Conservation (phyloP, 805 yeast genomes). For the Blastobotrys parvus region DNA sequence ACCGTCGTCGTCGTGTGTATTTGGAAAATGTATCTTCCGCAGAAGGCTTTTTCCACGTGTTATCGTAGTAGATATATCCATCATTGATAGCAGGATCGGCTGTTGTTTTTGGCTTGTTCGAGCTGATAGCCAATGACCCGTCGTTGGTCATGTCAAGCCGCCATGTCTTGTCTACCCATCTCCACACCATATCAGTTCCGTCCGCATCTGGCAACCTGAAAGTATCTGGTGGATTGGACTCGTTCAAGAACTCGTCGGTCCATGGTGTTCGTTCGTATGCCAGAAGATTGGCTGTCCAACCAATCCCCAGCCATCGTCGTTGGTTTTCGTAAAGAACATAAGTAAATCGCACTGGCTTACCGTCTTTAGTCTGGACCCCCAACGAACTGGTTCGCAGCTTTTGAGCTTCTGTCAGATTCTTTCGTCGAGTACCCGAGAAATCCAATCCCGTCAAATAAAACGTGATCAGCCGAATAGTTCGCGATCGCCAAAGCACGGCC, state of each 20-base stretch:
- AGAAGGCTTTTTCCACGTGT: constrained; percentile 87
- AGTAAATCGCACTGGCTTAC: constrained; percentile 67
- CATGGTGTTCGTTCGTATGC: constrained; percentile 93
- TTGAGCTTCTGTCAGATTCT: constrained; percentile 23
- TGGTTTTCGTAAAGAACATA: constrained; percentile 92
- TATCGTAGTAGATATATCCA: constrained; percentile 83
- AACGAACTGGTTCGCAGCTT: constrained; percentile 10
- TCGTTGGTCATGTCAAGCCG: constrained; percentile 81
- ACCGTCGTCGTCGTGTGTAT: constrained; percentile 88
- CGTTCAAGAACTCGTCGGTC: constrained; percentile 94
- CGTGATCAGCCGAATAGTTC: constrained; percentile 56
- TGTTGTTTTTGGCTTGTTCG: constrained; percentile 39
- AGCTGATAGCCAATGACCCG: constrained; percentile 65
- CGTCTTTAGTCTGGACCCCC: constrained; percentile 25
- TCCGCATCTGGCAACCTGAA: constrained; percentile 74
- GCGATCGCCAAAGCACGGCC: constrained; percentile 75
- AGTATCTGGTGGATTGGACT: constrained; percentile 63
- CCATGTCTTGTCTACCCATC: constrained; percentile 95
- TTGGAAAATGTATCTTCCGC: constrained; percentile 83
- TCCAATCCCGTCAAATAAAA: constrained; percentile 86
- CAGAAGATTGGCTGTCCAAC: constrained; percentile 90
- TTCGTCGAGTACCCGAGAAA: constrained; percentile 43
- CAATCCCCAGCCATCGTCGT: constrained; percentile 95
- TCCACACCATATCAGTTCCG: constrained; percentile 71
- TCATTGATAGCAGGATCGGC: constrained; percentile 63